Evolutionary conservation across 2,329 filamentous ascomycete species (phyloP).

Genomic region (Cercospora nicotianae): DNA sequence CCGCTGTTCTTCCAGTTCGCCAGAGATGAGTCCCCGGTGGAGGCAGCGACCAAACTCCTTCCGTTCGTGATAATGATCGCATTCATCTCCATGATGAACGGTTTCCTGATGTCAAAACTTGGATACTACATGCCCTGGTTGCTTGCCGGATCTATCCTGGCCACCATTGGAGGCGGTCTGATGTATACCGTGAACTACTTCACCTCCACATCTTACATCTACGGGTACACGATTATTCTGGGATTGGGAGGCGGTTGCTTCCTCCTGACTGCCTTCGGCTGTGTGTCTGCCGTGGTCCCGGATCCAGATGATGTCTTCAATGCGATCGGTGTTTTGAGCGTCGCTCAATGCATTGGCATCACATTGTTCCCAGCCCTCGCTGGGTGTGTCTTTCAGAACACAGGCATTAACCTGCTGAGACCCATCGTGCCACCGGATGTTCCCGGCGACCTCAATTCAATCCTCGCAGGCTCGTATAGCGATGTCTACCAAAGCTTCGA

Average conservation of each 20-base stretch:
- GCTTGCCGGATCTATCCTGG: not conserved
- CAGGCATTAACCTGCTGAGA: not conserved
- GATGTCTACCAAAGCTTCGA: not conserved
- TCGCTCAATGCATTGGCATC: not conserved
- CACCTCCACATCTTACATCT: not conserved
- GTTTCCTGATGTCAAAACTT: not conserved
- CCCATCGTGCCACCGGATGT: not conserved
- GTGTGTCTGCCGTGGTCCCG: not conserved
- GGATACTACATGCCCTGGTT: not conserved
- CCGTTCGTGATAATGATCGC: not conserved
- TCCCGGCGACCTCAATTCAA: not conserved
- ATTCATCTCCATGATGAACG: not conserved
- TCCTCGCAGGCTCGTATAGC: not conserved
- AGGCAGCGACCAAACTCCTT: not conserved
- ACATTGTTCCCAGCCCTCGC: not conserved
- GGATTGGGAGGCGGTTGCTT: not conserved
- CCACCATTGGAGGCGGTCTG: not conserved
- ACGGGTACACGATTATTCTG: not conserved
- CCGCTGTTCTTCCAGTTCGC: not conserved
- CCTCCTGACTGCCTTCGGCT: not conserved
- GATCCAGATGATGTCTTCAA: not conserved
- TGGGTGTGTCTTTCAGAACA: not conserved
- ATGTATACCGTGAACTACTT: not conserved
- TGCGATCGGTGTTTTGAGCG: not conserved
- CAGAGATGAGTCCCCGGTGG: not conserved